phyloP scores from a whole-genome alignment of 306 rosid genomes.

The Prunus armeniaca region DNA sequence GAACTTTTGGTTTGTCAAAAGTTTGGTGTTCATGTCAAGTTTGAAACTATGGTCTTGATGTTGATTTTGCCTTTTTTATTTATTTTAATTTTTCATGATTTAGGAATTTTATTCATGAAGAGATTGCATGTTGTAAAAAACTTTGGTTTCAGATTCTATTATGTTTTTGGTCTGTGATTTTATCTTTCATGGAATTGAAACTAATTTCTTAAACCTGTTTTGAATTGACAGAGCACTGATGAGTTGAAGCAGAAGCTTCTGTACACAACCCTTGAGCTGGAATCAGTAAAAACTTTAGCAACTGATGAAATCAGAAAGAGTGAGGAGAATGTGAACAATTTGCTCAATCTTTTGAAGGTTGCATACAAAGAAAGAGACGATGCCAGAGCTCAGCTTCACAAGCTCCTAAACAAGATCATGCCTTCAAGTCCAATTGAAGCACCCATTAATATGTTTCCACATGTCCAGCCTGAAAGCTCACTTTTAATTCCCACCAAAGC shows the following conservation, averaged over 20 bases:
- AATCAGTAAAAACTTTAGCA: conserved; percentile 32
- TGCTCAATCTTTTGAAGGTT: conserved; percentile 34
- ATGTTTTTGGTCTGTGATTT: neutral
- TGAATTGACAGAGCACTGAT: conserved; percentile 40
- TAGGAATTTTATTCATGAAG: neutral
- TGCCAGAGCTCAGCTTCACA: conserved; percentile 51
- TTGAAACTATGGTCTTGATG: neutral
- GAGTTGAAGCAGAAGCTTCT: conserved; percentile 49
- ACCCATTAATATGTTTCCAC: conserved; percentile 15
- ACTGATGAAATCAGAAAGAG: conserved; percentile 34
- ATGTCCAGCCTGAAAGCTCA: conserved; percentile 29
- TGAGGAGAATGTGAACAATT: conserved; percentile 30
- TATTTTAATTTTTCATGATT: neutral
- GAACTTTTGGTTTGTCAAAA: neutral
- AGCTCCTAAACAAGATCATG: conserved; percentile 24
- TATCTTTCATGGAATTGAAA: neutral
- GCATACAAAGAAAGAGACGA: conserved; percentile 62
- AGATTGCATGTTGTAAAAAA: neutral
- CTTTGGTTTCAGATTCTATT: neutral
- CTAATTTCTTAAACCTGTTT: conserved; percentile 3
- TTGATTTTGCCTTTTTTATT: neutral
- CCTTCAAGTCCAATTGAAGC: conserved; percentile 24
- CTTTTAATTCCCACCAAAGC: conserved; percentile 49
- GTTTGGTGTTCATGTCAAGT: conserved; percentile 3
- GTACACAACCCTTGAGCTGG: conserved; percentile 39